Percentiles rank a stretch among this genome's conserved stretches.
Conservation (phyloP, 306 rosid species). For the Alnus rubra region DNA sequence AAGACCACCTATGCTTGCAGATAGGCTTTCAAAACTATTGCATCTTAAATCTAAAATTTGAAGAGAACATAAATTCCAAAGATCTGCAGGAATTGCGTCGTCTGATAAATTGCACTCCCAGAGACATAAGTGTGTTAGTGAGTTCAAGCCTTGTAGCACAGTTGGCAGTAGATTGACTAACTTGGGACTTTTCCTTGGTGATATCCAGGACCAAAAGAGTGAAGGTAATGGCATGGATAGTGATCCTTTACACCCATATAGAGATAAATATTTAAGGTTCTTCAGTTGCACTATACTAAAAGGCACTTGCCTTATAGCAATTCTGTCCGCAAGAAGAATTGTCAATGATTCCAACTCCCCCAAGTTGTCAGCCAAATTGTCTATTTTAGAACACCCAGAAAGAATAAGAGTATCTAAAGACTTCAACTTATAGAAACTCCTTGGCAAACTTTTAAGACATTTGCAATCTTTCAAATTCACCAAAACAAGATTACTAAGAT, state of each 20-base stretch:
- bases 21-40: neutral
- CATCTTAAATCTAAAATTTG: neutral
- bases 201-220: slow-evolving; percentile 35
- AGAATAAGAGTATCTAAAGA: slow-evolving; percentile 40
- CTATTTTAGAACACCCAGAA: slow-evolving; percentile 44
- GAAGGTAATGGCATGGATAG: slow-evolving; percentile 33
- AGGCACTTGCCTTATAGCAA: slow-evolving; percentile 38
- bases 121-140: neutral
- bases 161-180: neutral
- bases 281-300: slow-evolving; percentile 19
- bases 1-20: neutral
- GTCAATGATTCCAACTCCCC: slow-evolving; percentile 45
- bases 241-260: slow-evolving; percentile 44
- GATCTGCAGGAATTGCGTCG: slow-evolving; percentile 3
- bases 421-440: slow-evolving; percentile 28
- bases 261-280: slow-evolving; percentile 30
- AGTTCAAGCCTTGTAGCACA: slow-evolving; percentile 17
- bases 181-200: slow-evolving; percentile 23
- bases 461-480: no score
- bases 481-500: no score
- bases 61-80: slow-evolving; percentile 3
- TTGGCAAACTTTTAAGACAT: no score
- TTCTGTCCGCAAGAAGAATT: slow-evolving; percentile 40
- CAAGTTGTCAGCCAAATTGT: slow-evolving; percentile 37
- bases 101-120: slow-evolving; percentile 13